Evolutionary conservation across 73 alveolate species (phyloP), one percentile per base, ranked within the genome.

Genomic region (Durusdinium trenchii): DNA sequence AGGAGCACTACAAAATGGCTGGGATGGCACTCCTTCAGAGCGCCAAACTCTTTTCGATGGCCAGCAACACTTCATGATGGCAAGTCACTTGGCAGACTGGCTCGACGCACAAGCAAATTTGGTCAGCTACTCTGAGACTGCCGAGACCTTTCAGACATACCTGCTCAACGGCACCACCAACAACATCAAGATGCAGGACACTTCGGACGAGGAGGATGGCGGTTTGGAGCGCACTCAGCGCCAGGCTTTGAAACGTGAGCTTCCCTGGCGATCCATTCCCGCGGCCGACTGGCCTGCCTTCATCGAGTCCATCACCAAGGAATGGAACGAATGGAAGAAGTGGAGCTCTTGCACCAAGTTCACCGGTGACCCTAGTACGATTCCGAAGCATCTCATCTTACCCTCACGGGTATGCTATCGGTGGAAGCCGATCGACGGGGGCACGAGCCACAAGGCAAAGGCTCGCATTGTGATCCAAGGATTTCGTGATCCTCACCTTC

Each of bases 381-480:
- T 86, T 3, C 62, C 46, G 10, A 36, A 81, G 5, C 60, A 38
- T 28, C 51, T 86, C 36, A 26, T 86, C 18, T 46, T 86, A 36
- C 38, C 40, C 1, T 23, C 48, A n/a, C 20, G 95, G 32, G 50
- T 60, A 0, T 86, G 95, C 64, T 86, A 60, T 20, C 3, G 83
- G 0, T 86, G 95, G 95, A 86, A 86, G 62, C 95, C 95, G 0
- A 26, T 12, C 0, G 46, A 38, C 6, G 61, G 48, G 1, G 94
- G 94, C 6, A 18, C 6, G 28, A 36, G 84, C 42, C 43, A 1
- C 43, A 51, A 54, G 16, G 81, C 94, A 5, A 86, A 60, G 47
- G 82, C 95, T 0, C 36, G 95, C 10, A 61, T 86, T 3, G 95
- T 86, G 26, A n/a, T 86, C 10, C 62, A 32, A 6, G 95, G 95